phyloP scores from a whole-genome alignment of 2,329 filamentous ascomycete species.

The Triangularia verruculosa region DNA sequence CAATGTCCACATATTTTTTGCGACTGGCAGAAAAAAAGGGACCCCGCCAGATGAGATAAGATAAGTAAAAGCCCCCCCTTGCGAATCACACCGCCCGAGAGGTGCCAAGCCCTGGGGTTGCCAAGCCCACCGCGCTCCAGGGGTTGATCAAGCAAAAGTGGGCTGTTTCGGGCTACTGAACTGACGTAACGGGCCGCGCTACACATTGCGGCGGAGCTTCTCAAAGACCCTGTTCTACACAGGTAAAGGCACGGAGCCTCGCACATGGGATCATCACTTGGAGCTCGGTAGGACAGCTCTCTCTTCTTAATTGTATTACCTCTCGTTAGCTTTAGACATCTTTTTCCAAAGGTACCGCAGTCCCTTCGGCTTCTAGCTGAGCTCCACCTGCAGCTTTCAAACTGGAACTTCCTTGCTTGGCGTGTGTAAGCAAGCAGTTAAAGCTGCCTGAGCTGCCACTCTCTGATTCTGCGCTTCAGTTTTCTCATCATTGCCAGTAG shows the following conservation, averaged over 20 bases:
- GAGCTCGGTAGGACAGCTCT: not conserved
- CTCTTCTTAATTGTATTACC: not conserved
- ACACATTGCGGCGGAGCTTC: constrained; percentile 25
- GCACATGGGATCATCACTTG: not conserved
- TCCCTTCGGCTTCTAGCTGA: not conserved
- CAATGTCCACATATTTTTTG: constrained; percentile 17
- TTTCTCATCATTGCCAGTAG: not conserved
- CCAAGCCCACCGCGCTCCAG: not conserved
- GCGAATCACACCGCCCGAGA: constrained; percentile 10
- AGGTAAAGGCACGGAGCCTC: not conserved
- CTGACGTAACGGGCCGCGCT: constrained; percentile 30
- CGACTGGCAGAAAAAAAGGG: constrained; percentile 25
- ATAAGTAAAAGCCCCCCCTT: constrained; percentile 17
- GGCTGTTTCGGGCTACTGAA: constrained; percentile 10
- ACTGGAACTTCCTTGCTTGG: not conserved
- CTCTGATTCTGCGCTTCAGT: not conserved
- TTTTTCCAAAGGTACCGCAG: not conserved
- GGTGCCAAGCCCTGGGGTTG: not conserved
- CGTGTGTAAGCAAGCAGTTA: not conserved
- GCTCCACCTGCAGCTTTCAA: not conserved
- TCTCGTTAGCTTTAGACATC: not conserved
- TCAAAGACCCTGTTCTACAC: not conserved
- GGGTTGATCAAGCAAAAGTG: not conserved
- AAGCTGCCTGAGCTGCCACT: not conserved
- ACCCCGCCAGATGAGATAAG: constrained; percentile 27